Base-by-base conservation (phyloP, 768 basidiomycete genomes). In the Mrakia hoshinonis region DNA sequence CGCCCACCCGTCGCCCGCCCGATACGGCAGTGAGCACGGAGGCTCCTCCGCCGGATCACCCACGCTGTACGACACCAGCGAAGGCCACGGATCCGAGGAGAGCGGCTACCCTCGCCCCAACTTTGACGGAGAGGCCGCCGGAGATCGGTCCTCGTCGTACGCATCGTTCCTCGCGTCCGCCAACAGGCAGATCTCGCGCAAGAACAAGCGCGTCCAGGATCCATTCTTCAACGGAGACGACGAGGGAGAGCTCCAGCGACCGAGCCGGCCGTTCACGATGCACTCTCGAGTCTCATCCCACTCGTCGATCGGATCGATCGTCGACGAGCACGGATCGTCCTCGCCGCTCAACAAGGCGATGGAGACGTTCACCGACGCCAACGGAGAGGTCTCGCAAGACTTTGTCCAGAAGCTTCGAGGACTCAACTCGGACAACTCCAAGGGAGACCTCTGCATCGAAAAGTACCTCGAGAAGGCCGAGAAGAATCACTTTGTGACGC, bases 381-480 rank as follows among this genome's bases (percentile, higher is more conserved):
- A 95, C 78, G 93, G 93, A 34, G 91, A 90, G 52, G 92, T 96
- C 60, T 89, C 92, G 12, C 85, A 87, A 36, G 87, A 90, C 68
- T 96, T 95, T 79, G 90, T 92, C 9, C 86, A 89, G 76, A 91
- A 89, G 78, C 81, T 96, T 54, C 88, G 91, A 77, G 77, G 77
- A 69, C 84, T 95, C 71, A 87, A 85, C 55, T 83, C 92, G 0
- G 89, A 91, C 70, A 96, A 95, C 78, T 93, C 92, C 6, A 90
- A 92, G 81, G 85, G 87, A 63, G 92, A 95, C 74, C 79, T 96
- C 36, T 95, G 91, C 36, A 96, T 96, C 75, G 93, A 95, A 78
- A 89, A 89, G 79, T 96, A 55, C 34, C 66, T 52, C 18, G 66
- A 67, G 39, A 38, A 49, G 13, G 43, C 48, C 24, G 47, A 43